Base-by-base conservation (phyloP, 176 grass and related monocot genomes). In the Rhipidocladum racemiflorum region DNA sequence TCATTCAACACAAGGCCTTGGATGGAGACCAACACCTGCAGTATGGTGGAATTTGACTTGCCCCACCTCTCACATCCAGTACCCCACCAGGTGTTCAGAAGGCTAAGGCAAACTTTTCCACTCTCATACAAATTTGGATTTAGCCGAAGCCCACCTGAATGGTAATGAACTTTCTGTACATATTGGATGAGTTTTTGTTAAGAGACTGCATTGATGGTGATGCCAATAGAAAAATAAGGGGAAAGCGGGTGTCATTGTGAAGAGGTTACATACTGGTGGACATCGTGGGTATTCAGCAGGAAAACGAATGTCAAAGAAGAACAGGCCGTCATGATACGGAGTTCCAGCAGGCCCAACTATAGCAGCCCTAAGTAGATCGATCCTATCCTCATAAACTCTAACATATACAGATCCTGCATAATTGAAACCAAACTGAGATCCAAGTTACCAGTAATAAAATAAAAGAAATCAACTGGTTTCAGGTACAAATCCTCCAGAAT, bases 21-120 rank as follows among this genome's bases (percentile, higher is more conserved):
- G 38, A 94, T 89, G 60, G 92, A 94, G 66, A 94, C 78, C 81
- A 91, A 54, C 54, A 94, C 92, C 78, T 94, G 92, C 53, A 94
- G 78, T 68, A 89, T 85, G 38, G 89, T 94, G 21, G 92, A 94
- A 40, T 85, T 91, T 25, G 89, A 85, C 80, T 91, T 91, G 62
- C 75, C 80, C 92, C 92, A 94, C 66, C 49, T 91, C 78, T 94
- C 87, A 35, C 89, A 91, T 53, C 92, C 92, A 61, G 54, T 85
- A 65, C 92, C 92, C 74, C 76, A 65, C 92, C 92, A 94, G 49
- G 92, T 94, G 78, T 94, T 94, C n/a, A 94, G 77, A 73, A 94
- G 89, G 72, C 92, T 94, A 78, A 94, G 89, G 77, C 92, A 94
- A 74, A 94, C 89, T 57, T 91, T 94, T 38, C 92, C 92, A 66